phyloP scores from a whole-genome alignment of 441 rosid genomes.

The Geranium incanum region DNA sequence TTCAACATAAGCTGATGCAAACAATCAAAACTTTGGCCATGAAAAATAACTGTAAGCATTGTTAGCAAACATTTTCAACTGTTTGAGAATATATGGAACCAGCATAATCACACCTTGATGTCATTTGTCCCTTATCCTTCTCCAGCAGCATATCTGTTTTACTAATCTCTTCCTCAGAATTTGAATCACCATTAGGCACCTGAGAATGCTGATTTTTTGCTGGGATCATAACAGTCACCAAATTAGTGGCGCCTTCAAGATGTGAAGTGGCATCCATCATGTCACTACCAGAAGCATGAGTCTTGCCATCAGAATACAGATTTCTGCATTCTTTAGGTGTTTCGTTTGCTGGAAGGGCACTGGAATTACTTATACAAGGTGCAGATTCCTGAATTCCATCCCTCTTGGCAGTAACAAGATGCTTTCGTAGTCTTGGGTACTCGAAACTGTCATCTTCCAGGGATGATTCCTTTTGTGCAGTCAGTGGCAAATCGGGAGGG shows the following conservation, averaged over 20 bases:
- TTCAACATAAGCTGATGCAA: constrained; percentile 26
- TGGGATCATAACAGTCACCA: constrained; percentile 18
- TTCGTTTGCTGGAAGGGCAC: constrained; percentile 17
- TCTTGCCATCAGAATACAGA: constrained; percentile 14
- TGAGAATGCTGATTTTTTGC: constrained; percentile 16
- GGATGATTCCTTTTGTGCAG: constrained; percentile 25
- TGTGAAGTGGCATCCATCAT: constrained; percentile 22
- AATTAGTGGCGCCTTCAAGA: constrained; percentile 18
- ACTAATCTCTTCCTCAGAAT: constrained; percentile 26
- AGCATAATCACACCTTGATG: constrained; percentile 44
- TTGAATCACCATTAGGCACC: constrained; percentile 15
- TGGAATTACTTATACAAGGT: constrained; percentile 18
- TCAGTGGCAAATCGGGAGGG: constrained; percentile 27
- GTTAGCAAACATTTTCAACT: constrained; percentile 16
- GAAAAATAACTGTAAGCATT: constrained; percentile 15
- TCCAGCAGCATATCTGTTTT: constrained; percentile 27
- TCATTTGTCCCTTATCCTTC: constrained; percentile 24
- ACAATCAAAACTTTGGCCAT: background rate
- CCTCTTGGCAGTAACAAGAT: constrained; percentile 20
- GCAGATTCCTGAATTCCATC: constrained; percentile 25
- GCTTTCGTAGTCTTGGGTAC: constrained; percentile 23
- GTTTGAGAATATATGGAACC: constrained; percentile 17
- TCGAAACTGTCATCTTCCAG: constrained; percentile 21
- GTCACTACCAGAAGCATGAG: constrained; percentile 20
- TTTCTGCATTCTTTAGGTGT: constrained; percentile 16